Evolutionary conservation across 768 basidiomycete species (phyloP).

Genomic region (Panaeolus cyanescens): DNA sequence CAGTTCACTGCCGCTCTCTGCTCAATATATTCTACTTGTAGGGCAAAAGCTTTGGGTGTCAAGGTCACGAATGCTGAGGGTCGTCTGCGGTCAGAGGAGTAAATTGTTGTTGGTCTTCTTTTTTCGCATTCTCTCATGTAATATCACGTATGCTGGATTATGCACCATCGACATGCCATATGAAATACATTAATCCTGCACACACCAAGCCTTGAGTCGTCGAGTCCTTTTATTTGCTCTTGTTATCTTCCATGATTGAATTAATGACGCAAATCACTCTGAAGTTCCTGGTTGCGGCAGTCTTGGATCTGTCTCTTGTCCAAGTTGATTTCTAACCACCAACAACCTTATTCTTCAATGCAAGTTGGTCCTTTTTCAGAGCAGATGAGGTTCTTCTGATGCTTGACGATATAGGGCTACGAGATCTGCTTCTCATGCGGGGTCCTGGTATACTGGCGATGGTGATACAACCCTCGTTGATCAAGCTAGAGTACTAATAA

Average conservation of each 20-base stretch:
- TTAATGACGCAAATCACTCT: not conserved
- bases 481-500: slow-evolving; percentile 7
- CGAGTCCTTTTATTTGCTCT: slow-evolving; percentile 5
- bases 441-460: slow-evolving; percentile 84
- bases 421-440: slow-evolving; percentile 79
- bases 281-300: not conserved
- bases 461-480: slow-evolving; percentile 39
- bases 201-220: slow-evolving; percentile 6
- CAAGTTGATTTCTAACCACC: not conserved
- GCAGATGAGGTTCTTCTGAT: not conserved
- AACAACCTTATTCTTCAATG: slow-evolving; percentile 13
- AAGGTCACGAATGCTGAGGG: slow-evolving; percentile 95
- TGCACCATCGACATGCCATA: slow-evolving; percentile 43
- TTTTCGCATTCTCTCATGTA: slow-evolving; percentile 47
- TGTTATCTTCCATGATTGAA: not conserved
- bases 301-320: not conserved
- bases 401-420: slow-evolving; percentile 13
- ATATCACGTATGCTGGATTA: slow-evolving; percentile 54
- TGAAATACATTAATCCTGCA: slow-evolving; percentile 24
- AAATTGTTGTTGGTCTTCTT: slow-evolving; percentile 43
- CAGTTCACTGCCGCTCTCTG: not conserved
- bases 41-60: slow-evolving; percentile 83
- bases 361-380: slow-evolving; percentile 9
- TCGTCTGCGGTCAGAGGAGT: slow-evolving; percentile 94
- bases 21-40: slow-evolving; percentile 29